Evolutionary conservation across 208 protist genomes (phyloP).

Genomic region (Crithidia thermophila): DNA sequence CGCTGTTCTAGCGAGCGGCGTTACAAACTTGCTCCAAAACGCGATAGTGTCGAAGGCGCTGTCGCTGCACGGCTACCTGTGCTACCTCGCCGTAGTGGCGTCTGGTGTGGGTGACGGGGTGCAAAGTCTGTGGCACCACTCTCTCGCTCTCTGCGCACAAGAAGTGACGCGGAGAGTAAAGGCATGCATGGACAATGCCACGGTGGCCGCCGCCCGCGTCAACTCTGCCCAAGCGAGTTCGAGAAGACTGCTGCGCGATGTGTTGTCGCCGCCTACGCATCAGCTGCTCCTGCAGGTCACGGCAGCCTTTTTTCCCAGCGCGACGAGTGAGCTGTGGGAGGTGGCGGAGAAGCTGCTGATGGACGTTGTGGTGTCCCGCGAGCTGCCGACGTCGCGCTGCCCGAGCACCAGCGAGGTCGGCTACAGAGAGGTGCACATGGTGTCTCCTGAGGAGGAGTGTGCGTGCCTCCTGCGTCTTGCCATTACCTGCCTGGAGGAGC

Average conservation of each 20-base stretch:
- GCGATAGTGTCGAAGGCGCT: neutral
- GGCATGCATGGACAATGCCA: too few relatives aligned
- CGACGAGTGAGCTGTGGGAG: neutral
- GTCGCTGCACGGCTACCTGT: slow-evolving; percentile 21
- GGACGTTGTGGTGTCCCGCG: neutral
- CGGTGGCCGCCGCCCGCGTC: neutral
- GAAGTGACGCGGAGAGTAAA: slow-evolving; percentile 7
- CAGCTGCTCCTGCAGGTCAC: slow-evolving; percentile 1
- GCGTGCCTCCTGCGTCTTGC: slow-evolving; percentile 25
- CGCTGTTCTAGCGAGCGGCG: neutral
- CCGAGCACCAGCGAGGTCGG: too few relatives aligned
- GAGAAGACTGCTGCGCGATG: neutral
- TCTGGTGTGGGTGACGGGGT: slow-evolving; percentile 4
- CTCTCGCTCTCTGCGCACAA: slow-evolving; percentile 5
- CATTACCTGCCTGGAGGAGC: neutral
- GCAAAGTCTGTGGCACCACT: slow-evolving; percentile 3
- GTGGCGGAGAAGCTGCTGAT: neutral
- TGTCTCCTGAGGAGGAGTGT: slow-evolving; percentile 13
- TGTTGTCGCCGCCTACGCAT: slow-evolving; percentile 1
- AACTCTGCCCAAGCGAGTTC: neutral
- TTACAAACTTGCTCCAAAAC: neutral
- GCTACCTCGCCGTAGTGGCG: slow-evolving; percentile 20
- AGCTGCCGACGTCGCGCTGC: too few relatives aligned
- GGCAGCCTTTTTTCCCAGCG: neutral
- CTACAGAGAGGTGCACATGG: too few relatives aligned